Evolutionary conservation across 2,329 filamentous ascomycete species (phyloP), one percentile per base, ranked within the genome.

Genomic region (Neopestalotiopsis sp.): DNA sequence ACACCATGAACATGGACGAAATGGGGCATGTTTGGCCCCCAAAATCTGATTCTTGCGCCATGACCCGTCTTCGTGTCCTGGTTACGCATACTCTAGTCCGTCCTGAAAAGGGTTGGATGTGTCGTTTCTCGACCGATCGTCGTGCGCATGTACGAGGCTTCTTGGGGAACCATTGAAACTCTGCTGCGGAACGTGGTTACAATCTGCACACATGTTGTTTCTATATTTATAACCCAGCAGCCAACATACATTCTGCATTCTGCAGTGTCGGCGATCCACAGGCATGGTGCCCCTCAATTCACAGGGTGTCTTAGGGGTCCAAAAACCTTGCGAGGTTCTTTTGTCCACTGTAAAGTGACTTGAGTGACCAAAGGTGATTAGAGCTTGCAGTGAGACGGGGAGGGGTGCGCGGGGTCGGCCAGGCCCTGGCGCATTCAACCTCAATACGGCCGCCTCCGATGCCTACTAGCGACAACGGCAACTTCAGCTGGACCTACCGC

Each of bases 391-490:
- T 38, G 34, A 28, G 24, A n/a, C 17, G 61, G 30, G 17, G 59
- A 17, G 34, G 38, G 24, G 38, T 14, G 12, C 40, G 28, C 63
- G 49, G 28, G 30, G 49, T 32, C 40, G 28, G 34, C 63, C 63
- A 66, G 45, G 45, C 45, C 45, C 45, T 52, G 45, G 45, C 45
- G 14, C 45, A 24, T 52, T 34, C 34, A 66, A 30, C 63, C 17
- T 57, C 63, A 57, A 56, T 24, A 49, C 63, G 63, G 63, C 63
- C 63, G 45, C 24, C 63, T 66, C 63, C 63, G 63, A 58, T 30
- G 28, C 34, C 32, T 62, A 34, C 28, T 30, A 34, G 30, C 17
- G 59, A 62, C 28, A 10, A 62, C 14, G 32, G 45, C 45, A 62
- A 34, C 59, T 40, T 57, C 45, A 66, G 63, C 45, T 56, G 49